Base-by-base conservation (phyloP, 2,329 filamentous ascomycete genomes). In the Mycogone perniciosa region DNA sequence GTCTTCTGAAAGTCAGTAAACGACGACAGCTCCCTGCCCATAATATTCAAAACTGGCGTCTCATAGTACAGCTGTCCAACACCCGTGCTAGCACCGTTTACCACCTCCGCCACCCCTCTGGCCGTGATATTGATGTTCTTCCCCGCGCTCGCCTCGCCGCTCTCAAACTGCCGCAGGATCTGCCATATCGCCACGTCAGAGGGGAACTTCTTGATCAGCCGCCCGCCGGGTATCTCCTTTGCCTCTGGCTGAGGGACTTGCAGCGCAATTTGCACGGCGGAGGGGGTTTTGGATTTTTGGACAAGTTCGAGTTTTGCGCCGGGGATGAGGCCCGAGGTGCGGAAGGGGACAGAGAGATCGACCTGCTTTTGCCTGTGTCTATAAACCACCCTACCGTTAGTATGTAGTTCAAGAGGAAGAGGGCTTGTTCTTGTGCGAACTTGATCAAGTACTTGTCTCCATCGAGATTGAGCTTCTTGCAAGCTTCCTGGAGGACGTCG, bases 281-380 rank as follows among this genome's bases (percentile, higher is more conserved):
- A 85, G 0, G 91, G 86, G 0, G 90, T 93, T 51, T 88, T 88
- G 42, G 91, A 93, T 53, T 86, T 84, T 64, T 89, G 84, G 26
- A 96, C 86, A 45, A 99, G 86, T 64, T 97, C 91, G 52, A 99
- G 82, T 65, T 95, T 95, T 53, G 93, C 92, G 55, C 93, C 93
- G 35, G 88, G 81, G 9, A 80, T 76, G 5, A 99, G 84, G 45
- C 90, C 89, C 5, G 90, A 86, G 30, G 92, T 82, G 44, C 92
- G 85, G 65, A 91, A 89, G 39, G 88, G 86, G 50, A 89, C 79
- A 6, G 90, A 92, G 7, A 99, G 79, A 62, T 96, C 90, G 52
- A 99, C 75, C 33, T 82, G 76, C 64, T 92, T 96, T 68, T 92
- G 88, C 65, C 89, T 90, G 67, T 91, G 76, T 62, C 87, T 90